Conservation (phyloP, 345 rosid genomes). For the Pistacia atlantica region DNA sequence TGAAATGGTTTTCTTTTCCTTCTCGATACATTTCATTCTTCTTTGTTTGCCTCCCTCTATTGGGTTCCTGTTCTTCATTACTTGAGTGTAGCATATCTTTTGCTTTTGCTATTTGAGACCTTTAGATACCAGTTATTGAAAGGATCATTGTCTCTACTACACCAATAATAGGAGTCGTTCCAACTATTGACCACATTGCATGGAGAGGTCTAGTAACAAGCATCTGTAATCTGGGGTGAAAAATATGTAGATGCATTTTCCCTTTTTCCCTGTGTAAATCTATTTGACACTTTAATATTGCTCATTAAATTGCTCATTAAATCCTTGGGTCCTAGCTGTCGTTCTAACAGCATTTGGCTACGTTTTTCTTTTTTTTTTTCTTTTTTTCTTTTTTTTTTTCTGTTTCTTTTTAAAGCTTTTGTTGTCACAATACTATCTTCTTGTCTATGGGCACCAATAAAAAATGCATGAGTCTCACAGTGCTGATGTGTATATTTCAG, state of each 20-base stretch:
- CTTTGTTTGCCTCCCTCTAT: not conserved
- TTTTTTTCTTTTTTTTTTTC: not conserved
- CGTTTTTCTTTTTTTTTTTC: not conserved
- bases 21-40: not conserved
- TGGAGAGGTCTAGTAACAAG: not conserved
- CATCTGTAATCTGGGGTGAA: not conserved
- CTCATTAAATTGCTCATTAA: not conserved
- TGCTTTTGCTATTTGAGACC: not conserved
- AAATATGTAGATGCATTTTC: not conserved
- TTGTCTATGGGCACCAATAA: not conserved
- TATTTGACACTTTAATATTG: not conserved
- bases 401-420: not conserved
- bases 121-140: too few species aligned
- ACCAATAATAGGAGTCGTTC: not conserved
- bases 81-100: not conserved
- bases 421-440: not conserved
- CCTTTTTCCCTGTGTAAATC: not conserved
- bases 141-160: not conserved
- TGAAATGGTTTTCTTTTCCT: not conserved
- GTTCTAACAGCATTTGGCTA: not conserved
- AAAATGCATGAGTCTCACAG: slow-evolving; percentile 9
- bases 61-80: too few species aligned
- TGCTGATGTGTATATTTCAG: slow-evolving; percentile 41
- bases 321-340: not conserved
- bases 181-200: not conserved